These are phyloP conservation scores for Albizia julibrissin DNA, from an alignment of 306 rosid genomes.

Conservation along the genomic window DNA sequence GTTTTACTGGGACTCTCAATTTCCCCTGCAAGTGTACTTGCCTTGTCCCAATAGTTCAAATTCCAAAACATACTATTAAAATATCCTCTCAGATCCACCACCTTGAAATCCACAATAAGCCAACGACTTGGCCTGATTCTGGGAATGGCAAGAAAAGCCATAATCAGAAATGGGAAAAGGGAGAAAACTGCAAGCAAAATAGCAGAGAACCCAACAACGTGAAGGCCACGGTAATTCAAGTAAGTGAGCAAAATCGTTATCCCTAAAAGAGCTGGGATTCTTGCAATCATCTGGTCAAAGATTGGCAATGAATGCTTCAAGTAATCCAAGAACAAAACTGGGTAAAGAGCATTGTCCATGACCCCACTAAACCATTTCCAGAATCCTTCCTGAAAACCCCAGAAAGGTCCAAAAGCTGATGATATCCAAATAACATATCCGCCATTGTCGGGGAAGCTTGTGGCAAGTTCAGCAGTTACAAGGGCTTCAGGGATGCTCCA, in stretches of 20 bases:
- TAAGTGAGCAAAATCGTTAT: conserved; percentile 70
- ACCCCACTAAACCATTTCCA: conserved; percentile 98
- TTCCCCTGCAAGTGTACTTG: conserved; percentile 92
- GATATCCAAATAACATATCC: conserved; percentile 89
- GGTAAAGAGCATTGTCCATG: conserved; percentile 94
- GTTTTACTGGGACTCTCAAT: conserved; percentile 76
- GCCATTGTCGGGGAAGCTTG: conserved; percentile 78
- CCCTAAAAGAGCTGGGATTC: conserved; percentile 73
- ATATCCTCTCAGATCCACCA: conserved; percentile 72
- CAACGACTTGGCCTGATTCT: conserved; percentile 58
- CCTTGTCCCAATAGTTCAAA: conserved; percentile 93
- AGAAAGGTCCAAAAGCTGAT: conserved; percentile 83
- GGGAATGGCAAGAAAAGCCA: conserved; percentile 72
- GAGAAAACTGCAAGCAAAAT: conserved; percentile 76
- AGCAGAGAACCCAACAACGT: conserved; percentile 84
- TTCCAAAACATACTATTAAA: conserved; percentile 93
- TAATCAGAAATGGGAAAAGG: conserved; percentile 63
- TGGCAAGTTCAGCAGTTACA: conserved; percentile 88
- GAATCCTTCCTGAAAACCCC: conserved; percentile 92
- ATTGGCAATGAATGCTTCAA: conserved; percentile 73
- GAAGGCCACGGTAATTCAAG: conserved; percentile 84
- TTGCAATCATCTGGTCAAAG: conserved; percentile 45
- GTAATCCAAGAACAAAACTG: conserved; percentile 87
- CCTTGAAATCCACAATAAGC: conserved; percentile 56
- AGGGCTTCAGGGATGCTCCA: conserved; percentile 95